Evolutionary conservation across 1,284 basidiomycete genomes (phyloP), one percentile per base, ranked within the genome.

Genomic region (Heliocybe sulcata): DNA sequence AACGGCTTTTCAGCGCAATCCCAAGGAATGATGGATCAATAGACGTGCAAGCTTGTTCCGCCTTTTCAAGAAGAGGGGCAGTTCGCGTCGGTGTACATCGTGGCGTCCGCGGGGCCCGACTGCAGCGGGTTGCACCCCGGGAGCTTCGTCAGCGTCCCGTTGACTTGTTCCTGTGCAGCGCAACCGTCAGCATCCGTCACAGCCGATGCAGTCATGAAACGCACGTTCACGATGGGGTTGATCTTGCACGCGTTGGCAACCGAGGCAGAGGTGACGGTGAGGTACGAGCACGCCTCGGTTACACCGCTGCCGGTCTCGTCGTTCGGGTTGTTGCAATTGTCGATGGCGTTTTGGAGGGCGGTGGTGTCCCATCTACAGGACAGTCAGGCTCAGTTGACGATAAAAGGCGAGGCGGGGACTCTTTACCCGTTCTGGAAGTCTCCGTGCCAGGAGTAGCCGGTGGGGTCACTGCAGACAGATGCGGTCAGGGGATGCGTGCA

Each of bases 391-490:
- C n/a, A 31, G n/a, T 48, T 19, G 20, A 31, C 22, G 8, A 4
- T 35, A 29, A 16, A 42, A 6, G 38, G 12, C 4, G 6, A 6
- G 12, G 6, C 6, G 19, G 12, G 16, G 16, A 42, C 70, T 72
- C 71, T n/a, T n/a, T n/a, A 73, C 11, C 72, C 71, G 52, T 72
- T 75, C 62, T 75, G 68, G 63, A 80, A 79, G 63, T 80, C 77
- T 2, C 69, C 77, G 59, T 80, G 76, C 68, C 72, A 76, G 0
- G 72, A 72, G 60, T 70, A 76, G n/a, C 75, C 75, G 26, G 75
- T 75, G 0, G 73, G 65, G 56, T 77, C 76, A 1, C 74, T 74
- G 54, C 20, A 29, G n/a, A 42, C 38, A 29, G 51, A n/a, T 19
- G 52, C 33, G 16, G 31, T 51, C 1, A 35, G 6, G 1, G 45